A percentile compares a stretch with the other conserved stretches of the same genome.
Conservation (phyloP, 768 basidiomycete genomes). For the Tephrocybe sp. region DNA sequence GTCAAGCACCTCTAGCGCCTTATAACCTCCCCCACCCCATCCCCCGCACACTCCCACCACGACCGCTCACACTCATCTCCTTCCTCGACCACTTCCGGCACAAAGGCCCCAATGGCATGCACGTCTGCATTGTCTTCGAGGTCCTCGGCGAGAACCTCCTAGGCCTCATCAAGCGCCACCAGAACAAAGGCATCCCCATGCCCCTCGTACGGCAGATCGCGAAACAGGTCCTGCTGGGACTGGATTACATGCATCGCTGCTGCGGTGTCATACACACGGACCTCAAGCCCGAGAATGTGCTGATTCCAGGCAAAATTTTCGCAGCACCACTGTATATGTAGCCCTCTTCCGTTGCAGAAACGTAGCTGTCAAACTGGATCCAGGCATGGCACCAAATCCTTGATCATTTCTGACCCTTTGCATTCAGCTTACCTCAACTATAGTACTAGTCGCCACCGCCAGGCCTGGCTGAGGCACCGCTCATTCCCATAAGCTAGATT, state of each 20-base stretch:
- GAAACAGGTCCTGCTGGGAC: slow-evolving; percentile 91
- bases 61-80: slow-evolving; percentile 94
- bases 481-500: too few species aligned
- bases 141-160: slow-evolving; percentile 97
- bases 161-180: slow-evolving; percentile 95
- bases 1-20: not conserved
- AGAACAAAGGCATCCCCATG: slow-evolving; percentile 97
- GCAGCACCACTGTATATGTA: too few species aligned
- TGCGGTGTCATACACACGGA: slow-evolving; percentile 98
- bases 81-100: slow-evolving; percentile 98
- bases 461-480: too few species aligned
- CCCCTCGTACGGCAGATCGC: slow-evolving; percentile 93
- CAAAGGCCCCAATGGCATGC: slow-evolving; percentile 93
- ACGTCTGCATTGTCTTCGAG: slow-evolving; percentile 99
- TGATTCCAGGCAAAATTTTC: too few species aligned
- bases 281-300: slow-evolving; percentile 96
- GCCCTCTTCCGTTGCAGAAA: too few species aligned
- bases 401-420: too few species aligned
- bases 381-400: too few species aligned
- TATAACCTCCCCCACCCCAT: slow-evolving; percentile 48
- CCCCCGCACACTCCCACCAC: slow-evolving; percentile 65
- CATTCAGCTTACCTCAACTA: too few species aligned
- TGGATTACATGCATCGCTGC: slow-evolving; percentile 97
- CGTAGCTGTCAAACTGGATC: too few species aligned
- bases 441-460: too few species aligned